A percentile compares a stretch with the other conserved stretches of the same genome.
Evolutionary conservation across 2,329 filamentous ascomycete genomes (phyloP).

Genomic region (Emmonsiellopsis sp.): DNA sequence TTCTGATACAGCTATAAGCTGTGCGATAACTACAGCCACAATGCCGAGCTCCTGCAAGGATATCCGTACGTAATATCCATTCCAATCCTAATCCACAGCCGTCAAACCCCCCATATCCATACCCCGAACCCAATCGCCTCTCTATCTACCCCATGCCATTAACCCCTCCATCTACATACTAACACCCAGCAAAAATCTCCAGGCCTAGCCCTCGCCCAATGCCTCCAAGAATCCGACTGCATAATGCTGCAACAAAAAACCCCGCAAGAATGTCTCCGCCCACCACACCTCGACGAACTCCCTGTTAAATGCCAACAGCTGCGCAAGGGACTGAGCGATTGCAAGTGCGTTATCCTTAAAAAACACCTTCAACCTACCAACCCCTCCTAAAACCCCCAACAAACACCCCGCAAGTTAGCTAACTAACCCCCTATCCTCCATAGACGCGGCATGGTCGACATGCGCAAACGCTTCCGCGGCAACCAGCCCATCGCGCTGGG

Average conservation of each 20-base stretch:
- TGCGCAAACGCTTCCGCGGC: slow-evolving; percentile 95
- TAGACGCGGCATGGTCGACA: slow-evolving; percentile 85
- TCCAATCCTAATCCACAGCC: neutral
- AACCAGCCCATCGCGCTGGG: slow-evolving; percentile 74
- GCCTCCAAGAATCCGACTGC: slow-evolving; percentile 93
- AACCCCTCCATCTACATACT: neutral
- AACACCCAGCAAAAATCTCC: slow-evolving; percentile 3
- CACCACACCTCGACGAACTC: slow-evolving; percentile 70
- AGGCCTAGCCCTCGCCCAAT: slow-evolving; percentile 89
- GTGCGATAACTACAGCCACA: slow-evolving; percentile 17
- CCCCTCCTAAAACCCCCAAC: neutral
- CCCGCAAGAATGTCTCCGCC: slow-evolving; percentile 77
- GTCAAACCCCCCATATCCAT: neutral
- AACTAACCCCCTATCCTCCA: neutral
- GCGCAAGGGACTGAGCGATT: slow-evolving; percentile 86
- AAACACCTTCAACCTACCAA: neutral
- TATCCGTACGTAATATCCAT: slow-evolving; percentile 57
- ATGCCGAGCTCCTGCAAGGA: slow-evolving; percentile 98
- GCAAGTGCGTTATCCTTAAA: slow-evolving; percentile 48
- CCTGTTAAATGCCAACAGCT: slow-evolving; percentile 86
- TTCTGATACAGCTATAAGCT: neutral
- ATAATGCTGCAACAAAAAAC: slow-evolving; percentile 84
- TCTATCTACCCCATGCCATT: slow-evolving; percentile 4
- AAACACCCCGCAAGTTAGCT: neutral
- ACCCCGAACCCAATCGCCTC: neutral